Base-by-base conservation (phyloP, 2,329 filamentous ascomycete species). In the Diaporthe sp. region DNA sequence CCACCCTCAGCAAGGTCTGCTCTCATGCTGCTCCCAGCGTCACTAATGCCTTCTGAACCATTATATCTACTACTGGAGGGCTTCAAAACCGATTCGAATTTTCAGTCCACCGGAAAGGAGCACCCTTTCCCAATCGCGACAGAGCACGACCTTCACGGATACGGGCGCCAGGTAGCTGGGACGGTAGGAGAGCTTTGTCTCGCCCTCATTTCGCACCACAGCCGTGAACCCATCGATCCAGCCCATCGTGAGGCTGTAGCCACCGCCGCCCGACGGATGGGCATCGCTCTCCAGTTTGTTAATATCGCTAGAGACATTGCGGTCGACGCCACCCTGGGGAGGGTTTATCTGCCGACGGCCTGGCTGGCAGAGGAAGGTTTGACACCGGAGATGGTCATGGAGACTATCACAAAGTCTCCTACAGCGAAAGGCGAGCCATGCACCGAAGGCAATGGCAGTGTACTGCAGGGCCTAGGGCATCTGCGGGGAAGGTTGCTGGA, bases 221-320 rank as follows among this genome's bases (percentile, higher is more conserved):
- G 84, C 79, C 46, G 85, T 65, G 77, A 82, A 76, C 39, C 78
- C 51, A 72, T 84, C 62, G 75, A 80, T 17, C 68, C 77, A 6
- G 76, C 82, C 62, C 83, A 86, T 39, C 78, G 82, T 57, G 80
- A 85, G 19, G 80, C 84, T 3, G 85, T 94, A 8, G 84, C 92
- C 19, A 80, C 84, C 22, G 89, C 92, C 0, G 92, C 92, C 1
- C 86, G 87, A 28, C 86, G 87, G 39, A 95, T 95, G 93, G 94
- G 94, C 0, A 88, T 93, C 46, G 93, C 93, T 1, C 84, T 95
- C n/a, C 93, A 95, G 80, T 94, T 93, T 79, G 90, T 94, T 79
- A 95, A 95, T 80, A 94, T 95, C 76, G 92, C 93, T 4, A 91
- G 94, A 31, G 94, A 95, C 79, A 91, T 95, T n/a, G 82, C 85